Conservation (phyloP, 1,284 basidiomycete species). For the Sporisorium graminicola region DNA sequence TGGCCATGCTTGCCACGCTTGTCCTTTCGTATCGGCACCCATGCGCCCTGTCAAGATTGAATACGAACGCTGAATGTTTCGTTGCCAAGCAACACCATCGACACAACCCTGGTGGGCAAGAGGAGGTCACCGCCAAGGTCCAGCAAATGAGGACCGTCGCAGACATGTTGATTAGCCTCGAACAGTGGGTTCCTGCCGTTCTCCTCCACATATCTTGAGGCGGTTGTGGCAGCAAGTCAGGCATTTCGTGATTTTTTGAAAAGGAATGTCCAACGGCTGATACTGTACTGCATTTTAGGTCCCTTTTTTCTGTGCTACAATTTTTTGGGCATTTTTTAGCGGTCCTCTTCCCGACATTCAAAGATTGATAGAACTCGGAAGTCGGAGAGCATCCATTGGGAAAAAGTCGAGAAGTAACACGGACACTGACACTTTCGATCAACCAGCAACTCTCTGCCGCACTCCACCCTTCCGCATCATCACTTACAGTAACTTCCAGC, state of each 20-base stretch:
- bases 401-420: background rate
- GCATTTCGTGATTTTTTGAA: background rate
- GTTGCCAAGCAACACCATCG: too few relatives aligned
- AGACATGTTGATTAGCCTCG: background rate
- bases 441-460: background rate
- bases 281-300: too few relatives aligned
- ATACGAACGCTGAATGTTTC: background rate
- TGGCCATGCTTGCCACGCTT: background rate
- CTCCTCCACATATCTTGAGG: background rate
- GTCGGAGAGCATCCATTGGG: background rate
- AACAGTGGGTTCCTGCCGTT: background rate
- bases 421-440: background rate
- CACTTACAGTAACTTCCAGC: too few relatives aligned
- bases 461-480: background rate
- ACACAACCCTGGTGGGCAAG: background rate
- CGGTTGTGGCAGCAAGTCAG: background rate
- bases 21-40: background rate
- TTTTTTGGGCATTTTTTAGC: background rate
- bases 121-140: constrained; percentile 1
- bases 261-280: background rate
- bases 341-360: background rate
- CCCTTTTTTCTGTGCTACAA: background rate
- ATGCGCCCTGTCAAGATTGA: background rate
- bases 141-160: constrained; percentile 1
- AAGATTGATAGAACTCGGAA: background rate